Conservation (phyloP, 164 flowering plant species). For the Kingdonia uniflora region DNA sequence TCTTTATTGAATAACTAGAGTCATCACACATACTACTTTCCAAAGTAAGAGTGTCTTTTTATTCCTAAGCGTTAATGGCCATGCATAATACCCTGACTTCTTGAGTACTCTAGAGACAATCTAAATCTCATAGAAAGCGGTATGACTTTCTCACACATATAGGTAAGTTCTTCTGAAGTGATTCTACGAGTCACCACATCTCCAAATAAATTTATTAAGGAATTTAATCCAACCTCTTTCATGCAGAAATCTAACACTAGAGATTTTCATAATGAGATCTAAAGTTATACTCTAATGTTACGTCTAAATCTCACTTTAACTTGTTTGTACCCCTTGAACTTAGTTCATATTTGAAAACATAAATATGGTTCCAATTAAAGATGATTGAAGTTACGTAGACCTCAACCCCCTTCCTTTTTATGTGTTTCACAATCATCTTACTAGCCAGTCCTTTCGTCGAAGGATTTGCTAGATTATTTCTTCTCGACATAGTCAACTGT, state of each 20-base stretch:
- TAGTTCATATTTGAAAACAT: background rate
- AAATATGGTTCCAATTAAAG: slow-evolving; percentile 5
- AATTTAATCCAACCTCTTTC: too few relatives aligned
- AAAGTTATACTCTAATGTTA: background rate
- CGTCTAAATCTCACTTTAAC: background rate
- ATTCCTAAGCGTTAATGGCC: too few relatives aligned
- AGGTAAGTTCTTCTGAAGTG: slow-evolving; percentile 1
- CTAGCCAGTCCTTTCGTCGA: too few relatives aligned
- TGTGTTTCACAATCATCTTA: background rate
- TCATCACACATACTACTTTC: too few relatives aligned
- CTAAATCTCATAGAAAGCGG: background rate
- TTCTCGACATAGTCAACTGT: background rate
- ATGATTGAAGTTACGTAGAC: background rate
- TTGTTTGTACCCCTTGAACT: slow-evolving; percentile 8
- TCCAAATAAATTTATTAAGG: slow-evolving; percentile 18
- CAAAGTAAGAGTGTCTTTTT: too few relatives aligned
- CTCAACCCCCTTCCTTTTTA: slow-evolving; percentile 2
- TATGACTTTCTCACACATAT: slow-evolving; percentile 3
- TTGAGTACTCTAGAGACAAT: slow-evolving; percentile 1
- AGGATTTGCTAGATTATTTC: too few relatives aligned
- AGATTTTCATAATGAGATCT: too few relatives aligned
- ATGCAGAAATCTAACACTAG: too few relatives aligned
- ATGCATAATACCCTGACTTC: slow-evolving; percentile 4
- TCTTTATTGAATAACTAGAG: too few relatives aligned
- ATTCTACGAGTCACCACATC: background rate